These are phyloP conservation scores for Pulveroboletus sp. DNA, from an alignment of 768 basidiomycete species.

Conservation along the genomic window DNA sequence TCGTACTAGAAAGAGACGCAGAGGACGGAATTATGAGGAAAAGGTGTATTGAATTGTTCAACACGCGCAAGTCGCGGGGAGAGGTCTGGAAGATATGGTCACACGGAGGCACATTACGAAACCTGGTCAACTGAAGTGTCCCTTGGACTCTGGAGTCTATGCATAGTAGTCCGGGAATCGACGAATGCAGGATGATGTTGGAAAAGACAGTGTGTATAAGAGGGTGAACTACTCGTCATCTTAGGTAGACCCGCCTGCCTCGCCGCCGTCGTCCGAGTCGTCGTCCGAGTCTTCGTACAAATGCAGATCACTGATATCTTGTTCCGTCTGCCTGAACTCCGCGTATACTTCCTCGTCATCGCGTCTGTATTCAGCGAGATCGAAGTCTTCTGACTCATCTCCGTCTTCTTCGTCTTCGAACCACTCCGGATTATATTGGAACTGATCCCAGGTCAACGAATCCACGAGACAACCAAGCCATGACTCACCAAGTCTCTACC, in stretches of 20 bases:
- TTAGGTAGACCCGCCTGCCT: not conserved
- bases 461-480: not conserved
- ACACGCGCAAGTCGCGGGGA: not conserved
- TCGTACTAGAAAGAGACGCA: slow-evolving; percentile 3
- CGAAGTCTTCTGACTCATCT: slow-evolving; percentile 47
- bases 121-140: slow-evolving; percentile 2
- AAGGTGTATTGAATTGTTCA: not conserved
- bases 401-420: slow-evolving; percentile 72
- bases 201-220: not conserved
- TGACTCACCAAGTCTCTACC: slow-evolving; percentile 84
- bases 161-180: not conserved
- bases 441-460: slow-evolving; percentile 42
- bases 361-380: slow-evolving; percentile 56
- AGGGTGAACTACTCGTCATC: not conserved
- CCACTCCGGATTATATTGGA: slow-evolving; percentile 95
- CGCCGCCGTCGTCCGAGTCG: slow-evolving; percentile 1
- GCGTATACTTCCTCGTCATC: slow-evolving; percentile 29
- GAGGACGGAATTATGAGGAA: not conserved
- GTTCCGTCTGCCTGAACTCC: slow-evolving; percentile 23
- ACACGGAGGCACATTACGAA: slow-evolving; percentile 20
- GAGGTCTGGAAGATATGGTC: not conserved
- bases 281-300: slow-evolving; percentile 25
- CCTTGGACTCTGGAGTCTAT: not conserved
- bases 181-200: not conserved
- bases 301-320: slow-evolving; percentile 11